Evolutionary conservation across 2,329 filamentous ascomycete species (phyloP), one percentile per base, ranked within the genome.

Genomic region (Botrytis sinoallii): DNA sequence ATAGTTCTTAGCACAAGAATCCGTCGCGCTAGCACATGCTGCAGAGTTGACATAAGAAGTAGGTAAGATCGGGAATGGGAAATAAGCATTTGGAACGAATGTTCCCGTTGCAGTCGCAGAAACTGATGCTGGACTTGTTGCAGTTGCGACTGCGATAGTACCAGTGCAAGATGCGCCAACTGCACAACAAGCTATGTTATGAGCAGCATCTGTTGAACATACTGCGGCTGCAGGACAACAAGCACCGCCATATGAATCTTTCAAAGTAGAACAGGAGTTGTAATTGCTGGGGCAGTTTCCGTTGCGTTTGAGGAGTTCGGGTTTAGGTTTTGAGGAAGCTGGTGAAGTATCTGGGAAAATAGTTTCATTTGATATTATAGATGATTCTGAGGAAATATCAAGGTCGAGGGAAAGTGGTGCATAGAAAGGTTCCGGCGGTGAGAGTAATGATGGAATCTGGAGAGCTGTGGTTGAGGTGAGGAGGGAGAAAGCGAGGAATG

Each of bases 1-100:
- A 79, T 87, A 89, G 79, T 90, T 89, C 35, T 81, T 79, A 63
- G 84, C 84, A 81, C 89, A 91, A 72, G 85, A 84, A 59, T 80
- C 81, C 66, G 86, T 82, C 25, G 88, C 88, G 0, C 85, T 83
- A 5, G 84, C 84, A 78, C 89, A 91, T 9, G 85, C 85, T 22
- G 82, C 86, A 29, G 82, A 80, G 76, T 89, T 85, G 74, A 82
- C 79, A 75, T 88, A 89, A 20, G 84, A 84, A 1, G 86, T 88
- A 65, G 79, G 74, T 70, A 89, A 84, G 78, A 88, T 87, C 2
- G 89, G 89, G 79, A 90, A 91, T 18, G 86, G 85, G 79, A 90
- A 91, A 81, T 87, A 90, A 40, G 83, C 77, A 79, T 91, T 90
- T 60, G 84, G 81, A 29, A 90, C 87, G 78, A 85, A 89, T 48